A percentile compares a stretch with the other conserved stretches of the same genome.
These are phyloP conservation scores for Leccinum uliginosum DNA, from an alignment of 768 basidiomycete species.

Conservation along the genomic window DNA sequence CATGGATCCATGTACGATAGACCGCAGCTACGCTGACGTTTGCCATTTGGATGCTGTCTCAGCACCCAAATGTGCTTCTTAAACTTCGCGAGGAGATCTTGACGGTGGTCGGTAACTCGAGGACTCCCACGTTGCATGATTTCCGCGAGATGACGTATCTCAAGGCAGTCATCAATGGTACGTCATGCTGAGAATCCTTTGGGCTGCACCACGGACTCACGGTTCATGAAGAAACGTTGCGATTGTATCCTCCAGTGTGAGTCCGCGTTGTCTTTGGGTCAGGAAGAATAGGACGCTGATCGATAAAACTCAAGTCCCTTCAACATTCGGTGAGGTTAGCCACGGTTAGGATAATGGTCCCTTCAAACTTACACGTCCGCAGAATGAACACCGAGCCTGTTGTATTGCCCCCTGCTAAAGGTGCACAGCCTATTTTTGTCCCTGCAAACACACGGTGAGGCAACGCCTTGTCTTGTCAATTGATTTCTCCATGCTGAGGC, in stretches of 20 bases:
- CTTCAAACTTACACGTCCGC: not conserved
- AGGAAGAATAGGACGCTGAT: not conserved
- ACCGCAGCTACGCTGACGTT: conserved; percentile 30
- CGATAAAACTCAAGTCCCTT: conserved; percentile 18
- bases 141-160: conserved; percentile 37
- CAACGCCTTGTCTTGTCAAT: not conserved
- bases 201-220: not conserved
- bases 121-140: conserved; percentile 29
- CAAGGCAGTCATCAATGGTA: conserved; percentile 35
- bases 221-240: conserved; percentile 26
- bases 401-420: conserved; percentile 21
- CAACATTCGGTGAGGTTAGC: conserved; percentile 16
- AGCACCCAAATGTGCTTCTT: conserved; percentile 25
- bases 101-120: conserved; percentile 22
- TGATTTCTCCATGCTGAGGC: not conserved
- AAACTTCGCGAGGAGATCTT: conserved; percentile 32
- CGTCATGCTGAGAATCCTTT: not conserved
- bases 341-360: not conserved
- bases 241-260: conserved; percentile 30
- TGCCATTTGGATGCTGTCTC: conserved; percentile 24
- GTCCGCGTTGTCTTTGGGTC: not conserved
- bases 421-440: conserved; percentile 28
- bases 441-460: conserved; percentile 29
- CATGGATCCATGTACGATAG: conserved; percentile 8
- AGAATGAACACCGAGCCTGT: conserved; percentile 23